Evolutionary conservation across 495 filamentous ascomycete genomes (phyloP).

Genomic region (Bacidia rubella): DNA sequence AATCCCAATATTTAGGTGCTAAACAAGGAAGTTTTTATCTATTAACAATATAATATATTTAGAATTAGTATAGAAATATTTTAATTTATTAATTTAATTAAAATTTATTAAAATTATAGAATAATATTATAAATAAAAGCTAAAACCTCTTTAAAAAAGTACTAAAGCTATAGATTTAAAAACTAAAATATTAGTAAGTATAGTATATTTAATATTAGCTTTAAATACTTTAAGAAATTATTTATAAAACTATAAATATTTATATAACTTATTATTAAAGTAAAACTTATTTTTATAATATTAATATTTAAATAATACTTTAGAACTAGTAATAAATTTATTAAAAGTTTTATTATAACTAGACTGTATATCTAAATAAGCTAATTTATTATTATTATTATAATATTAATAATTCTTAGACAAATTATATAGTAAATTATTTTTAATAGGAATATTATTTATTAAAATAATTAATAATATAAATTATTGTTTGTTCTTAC

Average conservation of each 20-base stretch:
- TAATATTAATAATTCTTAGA: no score
- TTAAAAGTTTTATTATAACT: no score
- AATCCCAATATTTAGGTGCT: neutral
- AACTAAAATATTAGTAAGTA: neutral
- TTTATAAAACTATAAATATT: no score
- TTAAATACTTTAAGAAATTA: no score
- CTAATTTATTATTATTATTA: neutral
- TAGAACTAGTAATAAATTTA: no score
- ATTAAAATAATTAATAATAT: neutral
- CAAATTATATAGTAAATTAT: neutral
- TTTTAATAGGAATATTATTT: neutral
- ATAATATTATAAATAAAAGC: conserved; percentile 1
- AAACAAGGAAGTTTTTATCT: neutral
- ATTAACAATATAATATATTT: neutral
- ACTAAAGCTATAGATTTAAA: neutral
- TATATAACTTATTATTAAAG: neutral
- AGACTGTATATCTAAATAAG: neutral
- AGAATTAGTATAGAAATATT: neutral
- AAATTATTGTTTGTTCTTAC: neutral
- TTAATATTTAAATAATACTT: no score
- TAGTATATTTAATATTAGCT: no score
- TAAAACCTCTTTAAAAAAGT: neutral
- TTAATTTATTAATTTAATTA: neutral
- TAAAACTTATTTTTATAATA: no score
- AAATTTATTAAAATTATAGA: neutral